Conservation (phyloP, 1,284 basidiomycete genomes). For the Microbotryomycetes sp. region DNA sequence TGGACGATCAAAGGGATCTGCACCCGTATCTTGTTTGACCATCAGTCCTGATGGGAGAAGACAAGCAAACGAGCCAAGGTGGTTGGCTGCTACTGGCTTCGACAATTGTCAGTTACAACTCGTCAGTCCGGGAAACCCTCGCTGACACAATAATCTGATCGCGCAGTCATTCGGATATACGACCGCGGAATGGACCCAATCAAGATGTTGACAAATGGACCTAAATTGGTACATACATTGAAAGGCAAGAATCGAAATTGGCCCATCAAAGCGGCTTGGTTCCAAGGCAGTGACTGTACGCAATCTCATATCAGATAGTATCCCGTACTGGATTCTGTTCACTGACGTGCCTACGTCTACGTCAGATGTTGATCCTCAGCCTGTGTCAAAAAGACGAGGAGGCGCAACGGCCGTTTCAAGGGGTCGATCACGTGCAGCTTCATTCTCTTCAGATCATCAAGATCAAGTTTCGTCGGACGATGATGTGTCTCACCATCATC, state of each 20-base stretch:
- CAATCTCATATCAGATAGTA: not conserved
- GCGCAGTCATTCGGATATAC: conserved; percentile 5
- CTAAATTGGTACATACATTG: conserved; percentile 10
- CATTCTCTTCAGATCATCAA: conserved; percentile 1
- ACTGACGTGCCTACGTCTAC: not conserved
- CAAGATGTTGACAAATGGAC: not conserved
- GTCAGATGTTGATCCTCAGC: not conserved
- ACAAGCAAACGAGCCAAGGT: conserved; percentile 3
- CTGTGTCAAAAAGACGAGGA: not conserved
- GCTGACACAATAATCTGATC: not conserved
- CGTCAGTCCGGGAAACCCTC: not conserved
- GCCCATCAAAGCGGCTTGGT: conserved; percentile 13
- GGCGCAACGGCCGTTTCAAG: not conserved
- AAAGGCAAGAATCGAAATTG: conserved; percentile 16
- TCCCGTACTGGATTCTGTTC: not conserved
- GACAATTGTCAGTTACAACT: conserved; percentile 6
- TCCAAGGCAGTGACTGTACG: conserved; percentile 8
- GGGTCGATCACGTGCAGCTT: conserved; percentile 1
- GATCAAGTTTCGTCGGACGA: not conserved
- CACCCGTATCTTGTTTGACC: conserved; percentile 7
- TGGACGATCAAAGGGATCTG: not conserved
- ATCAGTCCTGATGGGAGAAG: not conserved
- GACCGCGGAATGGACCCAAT: conserved; percentile 6
- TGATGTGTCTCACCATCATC: not conserved
- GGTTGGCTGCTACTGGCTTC: conserved; percentile 11